These are phyloP conservation scores for Bremia lactucae DNA, from an alignment of 352 stramenopile species.

Conservation along the genomic window DNA sequence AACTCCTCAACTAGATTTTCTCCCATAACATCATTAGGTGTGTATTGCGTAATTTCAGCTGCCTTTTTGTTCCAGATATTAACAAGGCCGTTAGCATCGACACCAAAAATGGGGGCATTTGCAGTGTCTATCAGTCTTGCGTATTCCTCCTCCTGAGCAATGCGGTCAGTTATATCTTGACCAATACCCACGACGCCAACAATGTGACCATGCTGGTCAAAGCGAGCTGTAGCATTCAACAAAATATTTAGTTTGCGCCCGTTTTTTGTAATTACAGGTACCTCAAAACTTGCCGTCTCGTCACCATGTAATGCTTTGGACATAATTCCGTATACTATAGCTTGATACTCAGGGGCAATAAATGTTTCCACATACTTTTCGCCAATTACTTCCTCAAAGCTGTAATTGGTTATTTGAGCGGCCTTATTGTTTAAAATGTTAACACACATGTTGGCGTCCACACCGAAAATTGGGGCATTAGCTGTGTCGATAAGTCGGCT, in stretches of 20 bases:
- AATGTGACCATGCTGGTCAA: constrained; percentile 35
- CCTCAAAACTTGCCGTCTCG: constrained; percentile 71
- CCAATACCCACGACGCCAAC: constrained; percentile 50
- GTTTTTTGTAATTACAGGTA: constrained; percentile 72
- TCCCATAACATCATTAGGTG: constrained; percentile 41
- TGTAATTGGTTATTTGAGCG: constrained; percentile 44
- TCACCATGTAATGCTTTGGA: constrained; percentile 48
- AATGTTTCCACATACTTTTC: constrained; percentile 51
- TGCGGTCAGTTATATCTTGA: constrained; percentile 37
- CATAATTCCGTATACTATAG: constrained; percentile 37
- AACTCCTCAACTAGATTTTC: constrained; percentile 47
- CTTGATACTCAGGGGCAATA: constrained; percentile 40
- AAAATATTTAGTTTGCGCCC: constrained; percentile 58
- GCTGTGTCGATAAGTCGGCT: constrained; percentile 61
- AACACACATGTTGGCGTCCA: constrained; percentile 49
- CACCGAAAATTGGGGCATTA: constrained; percentile 60
- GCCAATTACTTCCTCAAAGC: constrained; percentile 38
- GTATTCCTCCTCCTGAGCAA: constrained; percentile 60
- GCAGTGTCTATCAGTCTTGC: constrained; percentile 53
- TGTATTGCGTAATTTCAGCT: constrained; percentile 52
- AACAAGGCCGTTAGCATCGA: constrained; percentile 40
- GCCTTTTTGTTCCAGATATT: too few relatives aligned
- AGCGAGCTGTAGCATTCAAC: constrained; percentile 40
- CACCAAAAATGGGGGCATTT: constrained; percentile 64
- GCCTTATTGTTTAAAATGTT: constrained; percentile 64